Percentiles rank a stretch among this genome's conserved stretches.
Evolutionary conservation across 805 yeast species (phyloP).

Genomic region (Metschnikowia arizonensis): DNA sequence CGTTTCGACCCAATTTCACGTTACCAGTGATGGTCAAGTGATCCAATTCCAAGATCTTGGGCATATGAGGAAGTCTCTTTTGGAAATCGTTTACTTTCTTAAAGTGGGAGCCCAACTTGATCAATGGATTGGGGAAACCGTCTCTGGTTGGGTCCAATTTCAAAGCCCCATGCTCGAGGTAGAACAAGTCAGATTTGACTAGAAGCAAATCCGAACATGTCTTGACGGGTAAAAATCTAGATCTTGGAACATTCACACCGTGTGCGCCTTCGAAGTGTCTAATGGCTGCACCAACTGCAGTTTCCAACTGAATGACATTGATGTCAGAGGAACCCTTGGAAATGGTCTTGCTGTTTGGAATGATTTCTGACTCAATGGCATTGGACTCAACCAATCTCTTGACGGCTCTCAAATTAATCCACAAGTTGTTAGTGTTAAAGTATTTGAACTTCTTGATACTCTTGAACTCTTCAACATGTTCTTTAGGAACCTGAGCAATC

Average conservation of each 20-base stretch:
- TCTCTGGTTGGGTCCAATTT: slow-evolving; percentile 79
- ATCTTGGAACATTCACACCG: slow-evolving; percentile 97
- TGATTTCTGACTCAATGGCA: slow-evolving; percentile 84
- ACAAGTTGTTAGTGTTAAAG: slow-evolving; percentile 96
- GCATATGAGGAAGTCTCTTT: slow-evolving; percentile 89
- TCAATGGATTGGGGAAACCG: slow-evolving; percentile 87
- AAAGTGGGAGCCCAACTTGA: slow-evolving; percentile 94
- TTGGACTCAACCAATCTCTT: slow-evolving; percentile 85
- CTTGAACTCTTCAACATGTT: slow-evolving; percentile 96
- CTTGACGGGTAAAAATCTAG: slow-evolving; percentile 96
- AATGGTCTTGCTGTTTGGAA: slow-evolving; percentile 88
- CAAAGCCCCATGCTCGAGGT: slow-evolving; percentile 86
- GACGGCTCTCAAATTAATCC: slow-evolving; percentile 94
- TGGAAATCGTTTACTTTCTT: slow-evolving; percentile 93
- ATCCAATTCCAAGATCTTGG: slow-evolving; percentile 92
- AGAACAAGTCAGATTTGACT: slow-evolving; percentile 92
- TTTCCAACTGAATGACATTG: slow-evolving; percentile 90
- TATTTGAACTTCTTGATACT: slow-evolving; percentile 96
- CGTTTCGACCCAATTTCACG: slow-evolving; percentile 84
- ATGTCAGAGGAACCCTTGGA: slow-evolving; percentile 71
- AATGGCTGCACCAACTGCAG: slow-evolving; percentile 99
- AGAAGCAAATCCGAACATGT: slow-evolving; percentile 91
- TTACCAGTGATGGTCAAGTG: slow-evolving; percentile 97
- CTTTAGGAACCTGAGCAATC: slow-evolving; percentile 98
- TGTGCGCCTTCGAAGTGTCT: slow-evolving; percentile 92